Base-by-base conservation (phyloP, 2,329 filamentous ascomycete genomes). In the Clarireedia paspali region DNA sequence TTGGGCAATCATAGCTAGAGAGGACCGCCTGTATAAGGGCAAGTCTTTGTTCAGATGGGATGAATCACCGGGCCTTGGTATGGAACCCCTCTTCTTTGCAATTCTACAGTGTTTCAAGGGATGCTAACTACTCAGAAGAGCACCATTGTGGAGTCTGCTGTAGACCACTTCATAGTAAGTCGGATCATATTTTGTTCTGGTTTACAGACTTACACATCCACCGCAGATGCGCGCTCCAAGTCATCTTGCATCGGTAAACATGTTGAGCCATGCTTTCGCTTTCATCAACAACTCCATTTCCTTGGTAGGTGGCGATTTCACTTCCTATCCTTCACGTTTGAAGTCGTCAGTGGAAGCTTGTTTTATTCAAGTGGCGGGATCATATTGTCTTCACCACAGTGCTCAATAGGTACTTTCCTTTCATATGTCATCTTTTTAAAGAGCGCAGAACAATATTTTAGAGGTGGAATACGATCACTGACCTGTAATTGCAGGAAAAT, bases 261-360 rank as follows among this genome's bases (percentile, higher is more conserved):
- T 56, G 66, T 68, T 17, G 67, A 70, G 51, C 67, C 67, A 39
- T 70, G 67, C 56, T 66, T 66, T 36, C 57, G 67, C 14, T 70
- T 66, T 50, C 67, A 70, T 47, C 67, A 68, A 52, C 65, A 68
- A 49, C 48, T 70, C 14, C 67, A 70, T 49, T 69, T 70, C 49
- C 58, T 68, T 39, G 66, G 67, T 68, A 63, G 53, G 65, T 53
- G 10, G 17, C 23, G 26, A 20, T 12, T 10, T 2, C 7, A 27
- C 12, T n/a, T 47, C 2, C 26, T 53, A 34, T 34, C 30, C 10
- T 34, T 34, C 30, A 34, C 9, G 9, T 17, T 17, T 44, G 20
- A 6, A 6, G 0, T 23, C 20, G 3, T 42, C 6, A 9, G 7
- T 3, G 7, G 14, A 4, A n/a, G n/a, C 39, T 23, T 20, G 6